Evolutionary conservation across 768 basidiomycete species (phyloP).

Genomic region (Trametes gibbosa): DNA sequence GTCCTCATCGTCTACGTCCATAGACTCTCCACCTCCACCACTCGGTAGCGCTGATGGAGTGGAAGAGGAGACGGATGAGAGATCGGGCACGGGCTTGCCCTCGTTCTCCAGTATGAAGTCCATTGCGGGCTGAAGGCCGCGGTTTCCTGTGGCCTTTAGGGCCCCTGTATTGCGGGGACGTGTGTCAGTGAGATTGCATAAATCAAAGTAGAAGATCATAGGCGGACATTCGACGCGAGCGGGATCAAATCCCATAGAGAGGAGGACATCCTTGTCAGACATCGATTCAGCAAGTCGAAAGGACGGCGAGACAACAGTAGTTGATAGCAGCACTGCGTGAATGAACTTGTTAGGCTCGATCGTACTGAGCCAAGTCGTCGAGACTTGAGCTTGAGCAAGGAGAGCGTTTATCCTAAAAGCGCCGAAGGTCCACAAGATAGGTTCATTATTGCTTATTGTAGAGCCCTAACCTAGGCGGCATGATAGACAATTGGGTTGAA

Average conservation of each 20-base stretch:
- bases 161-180: conserved; percentile 60
- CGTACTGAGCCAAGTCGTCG: no score
- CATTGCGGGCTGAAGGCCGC: conserved; percentile 89
- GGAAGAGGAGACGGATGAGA: conserved; percentile 38
- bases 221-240: conserved; percentile 83
- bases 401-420: no score
- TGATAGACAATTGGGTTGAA: background rate
- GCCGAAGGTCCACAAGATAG: no score
- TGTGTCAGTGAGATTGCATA: background rate
- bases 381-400: no score
- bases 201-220: conserved; percentile 13
- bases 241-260: conserved; percentile 85
- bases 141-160: conserved; percentile 74
- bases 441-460: background rate
- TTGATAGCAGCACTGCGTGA: background rate
- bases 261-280: conserved; percentile 69
- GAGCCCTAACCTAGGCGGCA: conserved; percentile 7
- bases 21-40: conserved; percentile 27
- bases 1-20: conserved; percentile 72
- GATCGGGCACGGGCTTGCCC: conserved; percentile 69
- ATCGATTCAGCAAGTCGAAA: conserved; percentile 20
- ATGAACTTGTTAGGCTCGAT: no score
- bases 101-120: conserved; percentile 85
- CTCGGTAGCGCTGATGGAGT: conserved; percentile 22
- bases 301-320: no score